These are phyloP conservation scores for Phytophthora chlamydospora DNA, from an alignment of 352 stramenopile genomes.

Conservation along the genomic window DNA sequence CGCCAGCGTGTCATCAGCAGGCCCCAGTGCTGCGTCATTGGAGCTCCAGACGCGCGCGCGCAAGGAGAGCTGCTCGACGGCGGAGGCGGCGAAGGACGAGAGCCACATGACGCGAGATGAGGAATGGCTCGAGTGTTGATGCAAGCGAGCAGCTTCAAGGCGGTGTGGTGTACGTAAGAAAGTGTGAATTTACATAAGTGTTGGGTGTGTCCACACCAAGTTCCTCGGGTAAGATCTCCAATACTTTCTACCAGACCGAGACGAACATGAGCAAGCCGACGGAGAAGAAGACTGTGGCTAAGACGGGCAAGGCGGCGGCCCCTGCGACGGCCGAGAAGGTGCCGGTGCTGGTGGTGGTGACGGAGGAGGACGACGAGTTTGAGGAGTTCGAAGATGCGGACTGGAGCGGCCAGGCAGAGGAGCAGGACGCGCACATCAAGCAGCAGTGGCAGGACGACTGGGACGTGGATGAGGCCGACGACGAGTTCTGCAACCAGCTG, in stretches of 20 bases:
- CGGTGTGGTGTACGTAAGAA: constrained; percentile 7
- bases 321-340: constrained; percentile 55
- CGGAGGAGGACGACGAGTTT: constrained; percentile 90
- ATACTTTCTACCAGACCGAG: not conserved
- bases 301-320: constrained; percentile 18
- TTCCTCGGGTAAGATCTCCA: constrained; percentile 14
- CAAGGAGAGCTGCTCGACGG: constrained; percentile 17
- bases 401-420: constrained; percentile 76
- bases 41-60: constrained; percentile 45
- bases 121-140: constrained; percentile 34
- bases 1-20: constrained; percentile 35
- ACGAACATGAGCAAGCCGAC: constrained; percentile 45
- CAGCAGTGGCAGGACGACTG: constrained; percentile 94
- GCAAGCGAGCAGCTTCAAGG: constrained; percentile 35
- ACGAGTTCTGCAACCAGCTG: constrained; percentile 93
- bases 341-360: constrained; percentile 76
- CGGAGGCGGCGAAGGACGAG: constrained; percentile 51
- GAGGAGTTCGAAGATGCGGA: constrained; percentile 89
- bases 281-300: constrained; percentile 32
- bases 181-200: no score
- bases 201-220: not conserved
- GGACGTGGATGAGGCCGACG: constrained; percentile 92
- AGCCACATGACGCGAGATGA: constrained; percentile 48
- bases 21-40: not conserved
- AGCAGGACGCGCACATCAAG: constrained; percentile 86